These are phyloP conservation scores for Tricholomella constricta DNA, from an alignment of 768 basidiomycete genomes.

Conservation along the genomic window DNA sequence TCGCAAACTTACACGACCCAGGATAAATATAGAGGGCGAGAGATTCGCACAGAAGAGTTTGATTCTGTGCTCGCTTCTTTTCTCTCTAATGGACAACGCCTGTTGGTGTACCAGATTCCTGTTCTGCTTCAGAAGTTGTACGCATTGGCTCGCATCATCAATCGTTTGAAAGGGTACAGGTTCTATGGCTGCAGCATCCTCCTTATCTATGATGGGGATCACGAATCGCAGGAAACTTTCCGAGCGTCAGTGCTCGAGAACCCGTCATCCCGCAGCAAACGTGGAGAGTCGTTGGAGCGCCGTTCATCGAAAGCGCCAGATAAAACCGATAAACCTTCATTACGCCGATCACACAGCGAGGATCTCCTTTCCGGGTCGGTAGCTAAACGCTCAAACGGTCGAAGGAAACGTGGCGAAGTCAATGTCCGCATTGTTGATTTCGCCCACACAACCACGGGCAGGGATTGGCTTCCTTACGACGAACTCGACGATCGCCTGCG, in stretches of 20 bases:
- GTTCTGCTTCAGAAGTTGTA: conserved; percentile 88
- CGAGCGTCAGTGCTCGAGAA: conserved; percentile 62
- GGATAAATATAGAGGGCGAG: conserved; percentile 96
- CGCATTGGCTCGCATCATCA: conserved; percentile 88
- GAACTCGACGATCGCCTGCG: conserved; percentile 42
- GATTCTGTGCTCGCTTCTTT: conserved; percentile 79
- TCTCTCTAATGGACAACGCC: conserved; percentile 77
- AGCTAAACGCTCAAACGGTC: conserved; percentile 61
- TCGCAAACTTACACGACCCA: conserved; percentile 87
- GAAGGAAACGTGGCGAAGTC: conserved; percentile 84
- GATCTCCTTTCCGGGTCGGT: conserved; percentile 72
- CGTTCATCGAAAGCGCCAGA: conserved; percentile 42
- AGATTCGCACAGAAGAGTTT: conserved; percentile 86
- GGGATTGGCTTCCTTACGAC: conserved; percentile 79
- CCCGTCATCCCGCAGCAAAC: conserved; percentile 68
- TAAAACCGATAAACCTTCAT: conserved; percentile 43
- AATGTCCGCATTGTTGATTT: conserved; percentile 98
- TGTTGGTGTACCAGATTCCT: conserved; percentile 93
- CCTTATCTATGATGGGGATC: conserved; percentile 96
- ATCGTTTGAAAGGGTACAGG: conserved; percentile 89
- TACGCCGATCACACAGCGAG: conserved; percentile 81
- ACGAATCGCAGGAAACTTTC: conserved; percentile 79
- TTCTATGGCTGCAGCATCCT: conserved; percentile 98
- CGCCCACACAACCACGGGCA: conserved; percentile 96
- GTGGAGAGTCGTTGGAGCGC: conserved; percentile 78